Evolutionary conservation across 1,139 yeast genomes (phyloP).

Genomic region (Taiozyma onychis): DNA sequence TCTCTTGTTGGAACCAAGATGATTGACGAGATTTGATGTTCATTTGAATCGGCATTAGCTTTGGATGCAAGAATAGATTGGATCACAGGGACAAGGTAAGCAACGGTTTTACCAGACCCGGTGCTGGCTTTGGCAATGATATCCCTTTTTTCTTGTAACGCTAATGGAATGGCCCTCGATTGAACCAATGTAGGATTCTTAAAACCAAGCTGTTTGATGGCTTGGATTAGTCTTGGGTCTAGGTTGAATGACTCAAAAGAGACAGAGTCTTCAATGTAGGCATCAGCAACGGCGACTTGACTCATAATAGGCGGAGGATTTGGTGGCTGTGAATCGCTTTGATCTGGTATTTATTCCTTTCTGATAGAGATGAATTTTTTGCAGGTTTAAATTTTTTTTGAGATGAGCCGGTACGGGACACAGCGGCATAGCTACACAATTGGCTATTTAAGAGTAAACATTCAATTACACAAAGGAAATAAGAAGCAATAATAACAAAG

Average conservation of each 20-base stretch:
- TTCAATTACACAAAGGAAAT: background rate
- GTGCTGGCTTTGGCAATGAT: constrained; percentile 86
- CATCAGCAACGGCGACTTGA: constrained; percentile 46
- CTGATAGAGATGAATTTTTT: background rate
- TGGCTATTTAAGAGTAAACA: too few species aligned
- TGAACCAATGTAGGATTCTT: constrained; percentile 86
- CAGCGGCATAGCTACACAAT: background rate
- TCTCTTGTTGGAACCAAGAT: constrained; percentile 84
- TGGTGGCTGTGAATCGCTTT: background rate
- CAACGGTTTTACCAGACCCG: constrained; percentile 89
- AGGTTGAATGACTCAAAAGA: constrained; percentile 67
- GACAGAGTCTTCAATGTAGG: constrained; percentile 64
- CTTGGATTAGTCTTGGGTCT: constrained; percentile 80
- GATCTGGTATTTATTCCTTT: background rate
- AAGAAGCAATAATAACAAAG: background rate
- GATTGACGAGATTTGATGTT: constrained; percentile 36
- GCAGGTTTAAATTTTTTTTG: background rate
- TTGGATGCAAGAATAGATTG: constrained; percentile 52
- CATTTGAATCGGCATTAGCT: constrained; percentile 21
- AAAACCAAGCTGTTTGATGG: constrained; percentile 76
- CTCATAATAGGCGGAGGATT: constrained; percentile 5
- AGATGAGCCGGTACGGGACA: background rate
- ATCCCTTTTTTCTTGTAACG: constrained; percentile 80
- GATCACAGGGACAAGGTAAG: constrained; percentile 73
- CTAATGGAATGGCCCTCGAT: constrained; percentile 86